Percentiles rank a stretch among this genome's conserved stretches.
Evolutionary conservation across 2,329 filamentous ascomycete species (phyloP).

Genomic region (Fusarium sterilihyphosum): DNA sequence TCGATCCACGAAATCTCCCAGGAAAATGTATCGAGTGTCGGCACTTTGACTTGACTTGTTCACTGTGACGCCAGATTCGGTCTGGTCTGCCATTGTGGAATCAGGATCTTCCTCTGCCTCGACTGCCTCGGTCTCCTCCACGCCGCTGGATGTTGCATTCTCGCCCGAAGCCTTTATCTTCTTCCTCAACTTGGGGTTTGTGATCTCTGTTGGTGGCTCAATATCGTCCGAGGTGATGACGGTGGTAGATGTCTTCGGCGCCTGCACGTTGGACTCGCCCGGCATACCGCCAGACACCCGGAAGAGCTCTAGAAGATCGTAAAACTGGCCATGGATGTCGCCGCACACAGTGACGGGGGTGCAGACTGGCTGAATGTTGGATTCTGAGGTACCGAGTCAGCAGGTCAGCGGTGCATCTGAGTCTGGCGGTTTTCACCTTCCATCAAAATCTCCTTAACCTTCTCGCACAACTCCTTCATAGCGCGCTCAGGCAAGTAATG

Average conservation of each 20-base stretch:
- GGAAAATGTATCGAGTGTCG: conserved; percentile 67
- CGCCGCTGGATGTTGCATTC: conserved; percentile 59
- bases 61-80: conserved; percentile 50
- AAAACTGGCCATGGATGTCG: conserved; percentile 99
- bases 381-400: conserved; percentile 68
- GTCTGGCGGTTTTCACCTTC: conserved; percentile 70
- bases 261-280: conserved; percentile 77
- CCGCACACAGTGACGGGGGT: conserved; percentile 97
- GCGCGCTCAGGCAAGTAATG: conserved; percentile 95
- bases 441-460: conserved; percentile 99
- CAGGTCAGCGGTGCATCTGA: background rate
- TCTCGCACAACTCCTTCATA: conserved; percentile 99
- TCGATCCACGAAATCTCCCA: conserved; percentile 95
- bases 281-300: conserved; percentile 97
- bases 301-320: conserved; percentile 96
- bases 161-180: conserved; percentile 71
- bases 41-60: conserved; percentile 57
- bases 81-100: conserved; percentile 43
- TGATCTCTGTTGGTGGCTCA: conserved; percentile 89
- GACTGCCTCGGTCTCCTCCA: conserved; percentile 59
- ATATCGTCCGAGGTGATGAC: conserved; percentile 92
- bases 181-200: conserved; percentile 85
- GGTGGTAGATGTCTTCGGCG: conserved; percentile 73
- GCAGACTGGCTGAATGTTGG: conserved; percentile 97
- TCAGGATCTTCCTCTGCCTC: conserved; percentile 49